A percentile compares a stretch with the other conserved stretches of the same genome.
These are phyloP conservation scores for Penicillium sp. DNA, from an alignment of 2,329 filamentous ascomycete genomes.

Conservation along the genomic window DNA sequence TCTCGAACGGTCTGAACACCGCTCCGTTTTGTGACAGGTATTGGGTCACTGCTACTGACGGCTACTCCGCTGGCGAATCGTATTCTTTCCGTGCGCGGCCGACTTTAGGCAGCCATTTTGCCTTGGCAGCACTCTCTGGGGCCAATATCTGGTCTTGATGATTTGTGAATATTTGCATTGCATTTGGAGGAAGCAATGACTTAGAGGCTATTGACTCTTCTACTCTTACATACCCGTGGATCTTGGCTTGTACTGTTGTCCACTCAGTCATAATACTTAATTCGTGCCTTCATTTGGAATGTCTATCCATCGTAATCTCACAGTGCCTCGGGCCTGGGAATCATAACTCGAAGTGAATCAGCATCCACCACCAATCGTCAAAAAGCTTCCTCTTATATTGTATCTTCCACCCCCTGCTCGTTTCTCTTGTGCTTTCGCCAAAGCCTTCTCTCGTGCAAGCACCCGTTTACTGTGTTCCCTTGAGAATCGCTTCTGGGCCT, in stretches of 20 bases:
- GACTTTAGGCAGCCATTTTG: slow-evolving; percentile 40
- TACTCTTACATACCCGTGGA: background rate
- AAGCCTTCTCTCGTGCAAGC: background rate
- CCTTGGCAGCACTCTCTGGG: slow-evolving; percentile 30
- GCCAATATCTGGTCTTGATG: slow-evolving; percentile 16
- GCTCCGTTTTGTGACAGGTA: slow-evolving; percentile 41
- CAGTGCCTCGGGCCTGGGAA: background rate
- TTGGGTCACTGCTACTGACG: slow-evolving; percentile 25
- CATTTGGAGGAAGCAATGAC: background rate
- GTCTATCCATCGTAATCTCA: too few species aligned
- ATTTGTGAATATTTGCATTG: background rate
- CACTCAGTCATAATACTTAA: background rate
- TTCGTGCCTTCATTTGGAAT: background rate
- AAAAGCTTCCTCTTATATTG: background rate
- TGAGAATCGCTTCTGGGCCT: background rate
- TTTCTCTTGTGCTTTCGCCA: background rate
- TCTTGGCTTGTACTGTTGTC: background rate
- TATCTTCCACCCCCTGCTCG: background rate
- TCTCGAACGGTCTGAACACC: slow-evolving; percentile 34
- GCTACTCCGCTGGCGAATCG: slow-evolving; percentile 22
- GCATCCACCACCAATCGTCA: background rate
- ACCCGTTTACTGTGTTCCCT: background rate
- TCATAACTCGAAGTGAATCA: background rate
- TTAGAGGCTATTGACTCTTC: background rate
- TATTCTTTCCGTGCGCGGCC: slow-evolving; percentile 32